Base-by-base conservation (phyloP, 495 filamentous ascomycete species). In the Lophium mytilinum region DNA sequence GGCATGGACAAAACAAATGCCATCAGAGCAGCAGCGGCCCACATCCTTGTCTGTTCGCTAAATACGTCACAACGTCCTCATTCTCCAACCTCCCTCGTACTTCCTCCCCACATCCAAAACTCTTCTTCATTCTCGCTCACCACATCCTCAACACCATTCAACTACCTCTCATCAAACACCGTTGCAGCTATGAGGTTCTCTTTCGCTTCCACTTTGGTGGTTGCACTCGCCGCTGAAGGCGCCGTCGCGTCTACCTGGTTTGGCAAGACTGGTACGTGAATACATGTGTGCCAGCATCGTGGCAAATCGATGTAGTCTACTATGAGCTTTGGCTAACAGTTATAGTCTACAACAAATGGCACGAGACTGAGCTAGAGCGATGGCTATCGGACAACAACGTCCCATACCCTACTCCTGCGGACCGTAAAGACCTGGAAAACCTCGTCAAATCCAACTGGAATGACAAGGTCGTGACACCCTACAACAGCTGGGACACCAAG, bases 311-410 rank as follows among this genome's bases (percentile, higher is more conserved):
- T 30, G 24, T 3, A 30, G 24, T 30, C 6, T 49, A 40, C 59
- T 43, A 48, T 41, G 36, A 34, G 36, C 11, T 33, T 45, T 41
- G 9, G 1, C 35, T 55, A 45, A 47, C 52, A 21, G 10, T 19
- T 56, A 21, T 66, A 95, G 93, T 84, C 6, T 98, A 97, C 80
- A 96, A 96, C 76, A 96, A 92, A 69, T 98, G 93, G 93, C 92
- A 97, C 69, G 85, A 96, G 75, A 95, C 89, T 7, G 93, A 98
- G 77, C 81, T 98, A 10, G 92, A 98, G 76, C 80, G 93, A 65
- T 98, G 93, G 93, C 85, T 98, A 56, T 88, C 87, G 21, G 93
- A 98, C 64, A 83, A 98, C 73, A 81, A 94, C 71, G 80, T 98
- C 55, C 89, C 90, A 8, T 90, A 85, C 65, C 78, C 81, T 0